Conservation (phyloP, 164 flowering plant genomes). For the Magnolia officinalis region DNA sequence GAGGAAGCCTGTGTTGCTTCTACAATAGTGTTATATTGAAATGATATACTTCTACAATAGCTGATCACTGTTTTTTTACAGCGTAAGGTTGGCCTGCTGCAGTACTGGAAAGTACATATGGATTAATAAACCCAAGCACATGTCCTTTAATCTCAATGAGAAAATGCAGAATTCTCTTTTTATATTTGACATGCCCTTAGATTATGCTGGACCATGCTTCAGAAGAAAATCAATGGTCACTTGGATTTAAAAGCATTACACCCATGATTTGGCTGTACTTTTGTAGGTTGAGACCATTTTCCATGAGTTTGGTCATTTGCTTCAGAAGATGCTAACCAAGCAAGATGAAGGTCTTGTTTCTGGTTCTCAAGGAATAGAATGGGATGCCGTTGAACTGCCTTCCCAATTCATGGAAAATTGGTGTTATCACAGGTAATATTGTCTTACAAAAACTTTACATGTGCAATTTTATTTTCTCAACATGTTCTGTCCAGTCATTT, state of each 20-base stretch:
- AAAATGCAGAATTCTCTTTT: too few relatives aligned
- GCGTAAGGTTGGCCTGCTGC: too few relatives aligned
- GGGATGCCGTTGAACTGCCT: constrained; percentile 99
- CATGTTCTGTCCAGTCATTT: background rate
- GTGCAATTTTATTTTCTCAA: background rate
- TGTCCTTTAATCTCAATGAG: too few relatives aligned
- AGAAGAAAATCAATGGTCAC: background rate
- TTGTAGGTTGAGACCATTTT: constrained; percentile 96
- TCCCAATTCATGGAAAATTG: constrained; percentile 99
- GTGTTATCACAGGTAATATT: constrained; percentile 87
- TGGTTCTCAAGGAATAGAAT: constrained; percentile 88
- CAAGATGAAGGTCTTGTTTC: constrained; percentile 94
- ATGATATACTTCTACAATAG: too few relatives aligned
- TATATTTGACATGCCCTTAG: too few relatives aligned
- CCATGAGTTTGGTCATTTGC: constrained; percentile 99
- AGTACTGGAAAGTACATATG: too few relatives aligned
- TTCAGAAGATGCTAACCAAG: constrained; percentile 97
- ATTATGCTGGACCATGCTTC: too few relatives aligned
- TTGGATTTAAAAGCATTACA: background rate
- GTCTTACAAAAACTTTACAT: background rate
- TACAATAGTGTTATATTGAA: background rate
- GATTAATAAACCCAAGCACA: too few relatives aligned
- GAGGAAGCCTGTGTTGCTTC: background rate
- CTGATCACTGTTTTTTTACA: too few relatives aligned
- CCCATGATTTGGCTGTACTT: background rate